These are phyloP conservation scores for Gastrodia elata DNA, from an alignment of 106 monocot genomes.

Conservation along the genomic window DNA sequence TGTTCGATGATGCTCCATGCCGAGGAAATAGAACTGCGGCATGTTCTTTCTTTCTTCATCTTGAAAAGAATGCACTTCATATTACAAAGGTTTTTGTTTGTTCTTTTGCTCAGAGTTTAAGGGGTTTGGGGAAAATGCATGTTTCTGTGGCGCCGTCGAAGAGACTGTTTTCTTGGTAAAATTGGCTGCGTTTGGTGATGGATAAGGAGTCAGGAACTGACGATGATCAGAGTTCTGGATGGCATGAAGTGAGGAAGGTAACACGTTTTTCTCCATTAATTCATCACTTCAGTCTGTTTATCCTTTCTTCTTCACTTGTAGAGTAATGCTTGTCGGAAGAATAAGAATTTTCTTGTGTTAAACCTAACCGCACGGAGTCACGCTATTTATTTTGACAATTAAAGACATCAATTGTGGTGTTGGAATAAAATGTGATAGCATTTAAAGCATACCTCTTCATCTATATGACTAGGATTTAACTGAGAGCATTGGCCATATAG, in stretches of 20 bases:
- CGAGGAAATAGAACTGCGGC: background rate
- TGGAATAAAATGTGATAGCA: background rate
- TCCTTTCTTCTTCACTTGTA: background rate
- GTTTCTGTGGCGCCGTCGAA: background rate
- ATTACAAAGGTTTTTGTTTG: background rate
- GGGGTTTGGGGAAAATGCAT: background rate
- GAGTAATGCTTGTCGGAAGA: background rate
- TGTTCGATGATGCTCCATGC: background rate
- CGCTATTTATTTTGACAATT: background rate
- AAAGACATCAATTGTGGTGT: background rate
- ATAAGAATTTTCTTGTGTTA: background rate
- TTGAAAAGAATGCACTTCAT: background rate
- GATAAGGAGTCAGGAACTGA: slow-evolving; percentile 28
- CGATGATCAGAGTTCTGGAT: slow-evolving; percentile 65
- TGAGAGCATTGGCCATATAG: background rate
- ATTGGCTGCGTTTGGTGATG: slow-evolving; percentile 25
- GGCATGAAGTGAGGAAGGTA: slow-evolving; percentile 93
- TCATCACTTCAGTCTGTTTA: background rate
- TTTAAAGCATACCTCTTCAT: background rate
- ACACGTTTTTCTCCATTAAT: background rate
- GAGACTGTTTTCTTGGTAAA: background rate
- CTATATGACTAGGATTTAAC: background rate
- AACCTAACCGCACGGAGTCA: background rate
- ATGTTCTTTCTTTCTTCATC: background rate
- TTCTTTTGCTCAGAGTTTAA: background rate